A percentile compares a stretch with the other conserved stretches of the same genome.
Conservation (phyloP, 352 stramenopile species). For the Phytophthora ohioensis region DNA sequence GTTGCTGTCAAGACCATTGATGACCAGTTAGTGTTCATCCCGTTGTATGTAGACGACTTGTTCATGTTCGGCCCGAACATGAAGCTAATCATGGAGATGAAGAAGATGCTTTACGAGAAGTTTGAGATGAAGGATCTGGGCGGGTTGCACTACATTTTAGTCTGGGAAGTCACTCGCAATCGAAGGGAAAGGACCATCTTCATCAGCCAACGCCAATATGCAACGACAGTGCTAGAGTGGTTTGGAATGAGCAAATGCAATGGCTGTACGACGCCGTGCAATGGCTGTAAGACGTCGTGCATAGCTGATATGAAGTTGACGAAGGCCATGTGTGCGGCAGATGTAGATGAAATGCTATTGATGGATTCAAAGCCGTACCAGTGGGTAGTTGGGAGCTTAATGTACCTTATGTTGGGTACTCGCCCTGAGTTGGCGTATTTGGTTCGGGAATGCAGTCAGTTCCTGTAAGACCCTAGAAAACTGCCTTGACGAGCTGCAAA, state of each 20-base stretch:
- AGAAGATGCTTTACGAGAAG: conserved; percentile 8
- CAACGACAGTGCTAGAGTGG: conserved; percentile 12
- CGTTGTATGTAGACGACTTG: conserved; percentile 38
- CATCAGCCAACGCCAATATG: conserved; percentile 30
- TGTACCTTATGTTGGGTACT: conserved; percentile 32
- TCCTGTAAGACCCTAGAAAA: conserved; percentile 22
- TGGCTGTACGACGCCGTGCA: neutral
- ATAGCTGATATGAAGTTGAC: conserved; percentile 20
- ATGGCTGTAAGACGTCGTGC: conserved; percentile 3
- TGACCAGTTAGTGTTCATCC: conserved; percentile 24
- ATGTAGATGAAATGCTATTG: conserved; percentile 2
- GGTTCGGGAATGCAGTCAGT: conserved; percentile 21
- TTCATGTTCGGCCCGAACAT: conserved; percentile 31
- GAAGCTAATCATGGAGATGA: conserved; percentile 14
- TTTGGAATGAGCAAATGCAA: conserved; percentile 35
- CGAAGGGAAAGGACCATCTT: conserved; percentile 12
- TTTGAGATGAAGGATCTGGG: conserved; percentile 38
- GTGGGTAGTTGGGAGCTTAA: conserved; percentile 13
- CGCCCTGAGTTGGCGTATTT: conserved; percentile 25
- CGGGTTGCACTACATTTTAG: conserved; percentile 31
- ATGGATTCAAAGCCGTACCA: conserved; percentile 18
- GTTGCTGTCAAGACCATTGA: conserved; percentile 14
- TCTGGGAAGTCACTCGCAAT: conserved; percentile 30
- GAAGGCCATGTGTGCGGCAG: conserved; percentile 28
- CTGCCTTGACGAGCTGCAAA: conserved; percentile 25